Percentiles rank a stretch among this genome's conserved stretches.
Evolutionary conservation across 164 flowering plant genomes (phyloP).

Genomic region (Magnolia changhungtana): DNA sequence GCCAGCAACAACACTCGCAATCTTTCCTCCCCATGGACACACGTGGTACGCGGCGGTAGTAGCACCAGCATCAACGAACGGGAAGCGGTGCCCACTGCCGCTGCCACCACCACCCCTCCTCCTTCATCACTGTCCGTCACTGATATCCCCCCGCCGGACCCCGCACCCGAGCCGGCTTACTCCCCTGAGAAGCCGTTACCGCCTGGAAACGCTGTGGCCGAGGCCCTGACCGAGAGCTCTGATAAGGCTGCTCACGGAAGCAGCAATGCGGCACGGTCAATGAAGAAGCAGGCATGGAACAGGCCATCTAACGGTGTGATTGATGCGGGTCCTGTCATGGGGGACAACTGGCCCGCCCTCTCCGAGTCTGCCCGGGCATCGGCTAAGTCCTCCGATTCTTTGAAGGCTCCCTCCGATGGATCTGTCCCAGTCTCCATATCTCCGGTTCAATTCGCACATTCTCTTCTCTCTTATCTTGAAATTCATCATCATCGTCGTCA

Average conservation of each 20-base stretch:
- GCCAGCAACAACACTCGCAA: not conserved
- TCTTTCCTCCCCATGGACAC: conserved; percentile 4
- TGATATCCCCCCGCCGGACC: not conserved
- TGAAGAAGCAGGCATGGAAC: conserved; percentile 70
- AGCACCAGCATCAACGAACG: not conserved
- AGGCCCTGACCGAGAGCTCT: not conserved
- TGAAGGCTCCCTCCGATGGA: conserved; percentile 42
- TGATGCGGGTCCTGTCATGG: conserved; percentile 45
- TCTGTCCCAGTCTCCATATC: conserved; percentile 28
- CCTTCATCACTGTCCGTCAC: not conserved
- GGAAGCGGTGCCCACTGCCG: not conserved
- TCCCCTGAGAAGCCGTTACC: not conserved
- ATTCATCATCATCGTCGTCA: not conserved
- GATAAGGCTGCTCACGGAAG: not conserved
- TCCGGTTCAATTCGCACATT: conserved; percentile 8
- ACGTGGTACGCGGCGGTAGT: conserved; percentile 1
- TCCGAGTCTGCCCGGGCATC: conserved; percentile 57
- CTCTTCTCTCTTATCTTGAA: not conserved
- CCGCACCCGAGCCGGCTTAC: not conserved
- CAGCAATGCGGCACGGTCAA: conserved; percentile 34
- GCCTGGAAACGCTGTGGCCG: not conserved
- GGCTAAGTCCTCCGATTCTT: conserved; percentile 42
- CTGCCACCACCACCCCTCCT: not conserved
- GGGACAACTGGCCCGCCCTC: conserved; percentile 66
- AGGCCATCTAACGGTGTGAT: conserved; percentile 47